Base-by-base conservation (phyloP, 768 basidiomycete genomes). In the Leccinum ochraceum region DNA sequence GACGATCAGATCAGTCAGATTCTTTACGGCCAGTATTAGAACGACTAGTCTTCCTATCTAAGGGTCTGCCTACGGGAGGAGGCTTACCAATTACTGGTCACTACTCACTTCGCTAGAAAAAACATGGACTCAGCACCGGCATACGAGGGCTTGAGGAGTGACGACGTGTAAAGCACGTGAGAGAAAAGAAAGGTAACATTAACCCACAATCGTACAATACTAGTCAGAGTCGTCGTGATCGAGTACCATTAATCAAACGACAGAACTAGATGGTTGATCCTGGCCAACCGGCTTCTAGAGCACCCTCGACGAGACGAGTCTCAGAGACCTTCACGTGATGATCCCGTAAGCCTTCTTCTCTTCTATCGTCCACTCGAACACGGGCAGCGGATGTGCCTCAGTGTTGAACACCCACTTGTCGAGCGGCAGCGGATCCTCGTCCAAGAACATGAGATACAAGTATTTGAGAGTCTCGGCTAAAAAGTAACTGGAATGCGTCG, bases 331-430 rank as follows among this genome's bases (percentile, higher is more conserved):
- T 46, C 44, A 46, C 4, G 20, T 20, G 44, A 46, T 9, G 44
- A 50, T 50, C 24, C 49, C 24, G n/a, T 50, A 50, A 7, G 49
- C 49, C 24, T 26, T 24, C 49, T 24, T 50, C 49, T 50, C 24
- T 51, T 67, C 49, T 14, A 26, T 26, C 6, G 49, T 50, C 49
- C 49, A 50, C 8, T 36, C 32, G 22, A 50, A 50, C 49, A 50
- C 49, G 26, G 49, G 49, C 7, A 50, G 4, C 6, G 49, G 26
- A 50, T 50, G 49, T 17, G 49, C 49, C 49, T 50, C 49, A 7
- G 49, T 50, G n/a, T 13, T 50, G 26, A 50, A 50, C 14, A 50
- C 49, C 49, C 49, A 50, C 24, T 26, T 14, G 16, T 50, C 49
- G 10, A 50, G 49, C 49, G 49, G 24, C 26, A 50, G 22, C 20